Evolutionary conservation across 1,284 basidiomycete genomes (phyloP), one percentile per base, ranked within the genome.

Genomic region (Ceratobasidium sp.): DNA sequence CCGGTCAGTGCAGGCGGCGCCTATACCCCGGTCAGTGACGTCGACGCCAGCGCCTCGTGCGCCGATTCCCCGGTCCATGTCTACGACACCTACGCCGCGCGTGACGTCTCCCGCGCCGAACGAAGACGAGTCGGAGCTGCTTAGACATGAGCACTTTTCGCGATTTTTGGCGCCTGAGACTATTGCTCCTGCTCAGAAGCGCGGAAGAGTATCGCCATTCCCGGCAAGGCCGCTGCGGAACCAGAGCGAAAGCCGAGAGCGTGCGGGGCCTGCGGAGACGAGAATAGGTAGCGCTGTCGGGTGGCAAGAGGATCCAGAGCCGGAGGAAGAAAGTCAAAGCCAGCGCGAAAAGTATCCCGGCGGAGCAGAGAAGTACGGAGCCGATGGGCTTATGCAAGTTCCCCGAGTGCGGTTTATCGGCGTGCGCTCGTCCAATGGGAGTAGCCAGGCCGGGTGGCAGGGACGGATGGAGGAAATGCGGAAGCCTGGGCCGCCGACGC

Each of bases 391-490:
- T 50, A 63, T 63, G 41, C 52, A 69, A 14, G 30, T 58, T 30
- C 66, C 54, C 18, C 54, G 66, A 23, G 54, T 69, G 21, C 66
- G 66, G 4, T 58, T 69, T 58, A 69, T 69, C 46, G 66, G 66
- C 46, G 66, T 69, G 41, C 54, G 66, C 11, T 69, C 54, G 3
- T 69, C 66, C 52, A 69, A 58, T 58, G 66, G 66, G 41, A 69
- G 66, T 43, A 58, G 66, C 13, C 66, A 69, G 63, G 52, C 64
- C 18, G 64, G 47, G 8, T 69, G 64, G 64, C 64, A 69, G 64
- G 64, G 50, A 28, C 64, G 64, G 64, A 55, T 69, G 41, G 64
- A 57, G 26, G 64, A 66, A 23, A 66, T 66, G 63, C 32, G 47
- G 47, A 52, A 38, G 1, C 47, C 28, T 13, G 47, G 26, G 49